phyloP scores from a whole-genome alignment of 2,329 filamentous ascomycete genomes.

The Hypoxylon sp. region DNA sequence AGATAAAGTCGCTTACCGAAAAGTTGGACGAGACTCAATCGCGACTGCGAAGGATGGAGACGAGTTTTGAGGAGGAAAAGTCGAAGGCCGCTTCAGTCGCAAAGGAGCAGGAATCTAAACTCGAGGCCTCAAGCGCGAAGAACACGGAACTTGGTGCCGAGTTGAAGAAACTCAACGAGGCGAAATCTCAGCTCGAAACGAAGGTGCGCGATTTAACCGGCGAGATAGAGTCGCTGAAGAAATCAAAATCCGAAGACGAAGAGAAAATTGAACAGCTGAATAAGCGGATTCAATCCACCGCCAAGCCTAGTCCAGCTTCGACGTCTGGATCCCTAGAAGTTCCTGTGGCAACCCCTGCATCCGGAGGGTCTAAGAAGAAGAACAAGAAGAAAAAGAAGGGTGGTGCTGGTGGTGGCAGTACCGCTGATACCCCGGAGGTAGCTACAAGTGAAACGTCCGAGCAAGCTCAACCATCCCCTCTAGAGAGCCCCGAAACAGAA shows the following conservation, averaged over 20 bases:
- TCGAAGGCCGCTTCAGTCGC: slow-evolving; percentile 41
- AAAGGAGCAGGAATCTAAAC: slow-evolving; percentile 50
- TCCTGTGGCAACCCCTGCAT: slow-evolving; percentile 48
- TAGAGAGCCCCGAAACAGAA: slow-evolving; percentile 53
- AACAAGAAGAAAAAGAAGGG: slow-evolving; percentile 94
- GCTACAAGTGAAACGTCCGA: slow-evolving; percentile 58
- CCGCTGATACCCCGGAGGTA: slow-evolving; percentile 57
- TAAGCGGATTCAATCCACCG: slow-evolving; percentile 54
- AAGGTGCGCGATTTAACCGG: slow-evolving; percentile 62
- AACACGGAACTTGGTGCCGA: slow-evolving; percentile 52
- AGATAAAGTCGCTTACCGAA: slow-evolving; percentile 67
- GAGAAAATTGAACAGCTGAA: slow-evolving; percentile 60
- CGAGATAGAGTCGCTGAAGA: slow-evolving; percentile 61
- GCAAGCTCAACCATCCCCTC: slow-evolving; percentile 52
- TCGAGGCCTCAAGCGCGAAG: slow-evolving; percentile 49
- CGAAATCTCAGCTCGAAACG: slow-evolving; percentile 54
- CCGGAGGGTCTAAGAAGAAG: slow-evolving; percentile 73
- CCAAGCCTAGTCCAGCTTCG: slow-evolving; percentile 34
- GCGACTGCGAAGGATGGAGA: slow-evolving; percentile 63
- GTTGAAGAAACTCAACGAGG: slow-evolving; percentile 59
- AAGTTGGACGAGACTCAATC: slow-evolving; percentile 61
- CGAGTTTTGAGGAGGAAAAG: slow-evolving; percentile 54
- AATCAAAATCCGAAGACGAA: slow-evolving; percentile 59
- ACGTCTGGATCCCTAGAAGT: slow-evolving; percentile 48
- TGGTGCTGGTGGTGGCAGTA: slow-evolving; percentile 60